These are phyloP conservation scores for Ampelocalamus luodianensis DNA, from an alignment of 176 grass and related monocot species.

Conservation along the genomic window DNA sequence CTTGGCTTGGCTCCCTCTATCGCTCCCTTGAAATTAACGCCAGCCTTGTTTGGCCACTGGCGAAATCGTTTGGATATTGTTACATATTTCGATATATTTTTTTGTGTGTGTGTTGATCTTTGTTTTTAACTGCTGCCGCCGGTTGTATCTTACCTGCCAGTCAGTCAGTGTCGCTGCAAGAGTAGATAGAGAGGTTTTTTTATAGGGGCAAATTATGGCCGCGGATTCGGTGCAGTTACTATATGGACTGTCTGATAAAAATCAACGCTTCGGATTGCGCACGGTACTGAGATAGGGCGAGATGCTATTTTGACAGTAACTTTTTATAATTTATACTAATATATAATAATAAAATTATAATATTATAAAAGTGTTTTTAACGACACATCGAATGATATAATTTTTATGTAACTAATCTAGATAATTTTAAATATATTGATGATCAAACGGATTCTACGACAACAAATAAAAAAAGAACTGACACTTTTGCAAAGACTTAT, in stretches of 20 bases:
- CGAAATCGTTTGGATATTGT: not conserved
- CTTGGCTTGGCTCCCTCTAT: not conserved
- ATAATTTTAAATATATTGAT: too few relatives aligned
- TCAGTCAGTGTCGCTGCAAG: too few relatives aligned
- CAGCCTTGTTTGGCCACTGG: slow-evolving; percentile 23
- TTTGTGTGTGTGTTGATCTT: not conserved
- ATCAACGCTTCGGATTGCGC: not conserved
- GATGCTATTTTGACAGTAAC: too few relatives aligned
- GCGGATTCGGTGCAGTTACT: not conserved
- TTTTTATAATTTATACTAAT: not conserved
- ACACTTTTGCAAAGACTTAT: not conserved
- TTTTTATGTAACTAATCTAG: too few relatives aligned
- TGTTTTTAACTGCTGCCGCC: not conserved
- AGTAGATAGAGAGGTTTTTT: not conserved
- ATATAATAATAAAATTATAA: too few relatives aligned
- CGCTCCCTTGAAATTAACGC: slow-evolving; percentile 19
- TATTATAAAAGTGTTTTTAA: too few relatives aligned
- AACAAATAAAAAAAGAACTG: too few relatives aligned
- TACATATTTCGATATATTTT: too few relatives aligned
- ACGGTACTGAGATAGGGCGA: too few relatives aligned
- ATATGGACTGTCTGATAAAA: not conserved
- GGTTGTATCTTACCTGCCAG: not conserved
- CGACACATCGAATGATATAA: too few relatives aligned
- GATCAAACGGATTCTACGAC: too few relatives aligned
- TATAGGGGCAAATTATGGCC: not conserved